Evolutionary conservation across 257 asterid species (phyloP), one percentile per base, ranked within the genome.

Genomic region (Gentiana dahurica): DNA sequence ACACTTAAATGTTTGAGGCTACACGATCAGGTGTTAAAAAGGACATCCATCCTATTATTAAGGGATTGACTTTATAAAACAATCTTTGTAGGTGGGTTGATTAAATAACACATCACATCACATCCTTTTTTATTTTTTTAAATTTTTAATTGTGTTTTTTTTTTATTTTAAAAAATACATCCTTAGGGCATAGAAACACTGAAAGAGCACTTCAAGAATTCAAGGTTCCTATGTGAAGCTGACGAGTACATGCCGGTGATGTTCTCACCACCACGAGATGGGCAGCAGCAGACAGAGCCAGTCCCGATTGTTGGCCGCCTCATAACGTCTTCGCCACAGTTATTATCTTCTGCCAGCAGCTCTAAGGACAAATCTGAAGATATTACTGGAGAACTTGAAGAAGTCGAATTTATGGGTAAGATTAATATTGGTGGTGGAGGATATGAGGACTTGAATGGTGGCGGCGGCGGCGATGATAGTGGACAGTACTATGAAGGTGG

Each of bases 171-270:
- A 59, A n/a, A n/a, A 36, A 2, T 53, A 41, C 46, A 9, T 60
- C 1, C 24, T 10, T 58, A 76, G 98, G 99, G 99, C 11, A 48
- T 88, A 36, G 99, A 92, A 54, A 89, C 97, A 7, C 51, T 92
- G 68, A 80, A 83, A 57, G 97, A 88, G 38, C 99, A 92, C 59
- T 92, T 92, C 91, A 92, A 83, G 83, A 92, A 75, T 73, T 92
- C 99, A 3, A 92, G 86, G 77, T 92, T 92, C 78, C 99, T 95
- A 3, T 76, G 77, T 6, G 87, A 85, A 1, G 80, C 87, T 1
- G 95, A 88, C 59, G 95, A 83, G 68, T 81, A 81, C 79, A 83
- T 85, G 95, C 99, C 99, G 36, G 95, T 92, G 43, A 67, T 83
- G 39, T 88, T 92, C 77, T 37, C 79, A 0, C 99, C 99, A 2